These are phyloP conservation scores for Pseudogymnoascus sp. DNA, from an alignment of 2,329 filamentous ascomycete species.

Conservation along the genomic window DNA sequence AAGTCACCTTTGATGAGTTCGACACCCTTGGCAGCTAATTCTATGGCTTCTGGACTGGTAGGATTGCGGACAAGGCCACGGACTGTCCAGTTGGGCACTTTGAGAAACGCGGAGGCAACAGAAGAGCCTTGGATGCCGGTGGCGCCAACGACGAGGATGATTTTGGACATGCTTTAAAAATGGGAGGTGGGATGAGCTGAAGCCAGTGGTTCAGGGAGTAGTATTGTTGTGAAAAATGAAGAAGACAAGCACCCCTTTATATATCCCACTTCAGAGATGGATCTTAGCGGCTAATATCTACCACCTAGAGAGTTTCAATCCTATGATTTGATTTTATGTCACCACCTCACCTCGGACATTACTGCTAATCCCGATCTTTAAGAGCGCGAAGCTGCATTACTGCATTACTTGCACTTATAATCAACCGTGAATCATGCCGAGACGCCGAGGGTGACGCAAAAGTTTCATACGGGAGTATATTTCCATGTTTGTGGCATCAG, in stretches of 20 bases:
- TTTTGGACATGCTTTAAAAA: background rate
- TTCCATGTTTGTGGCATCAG: background rate
- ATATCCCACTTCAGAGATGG: background rate
- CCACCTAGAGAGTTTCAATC: background rate
- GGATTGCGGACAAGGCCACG: slow-evolving; percentile 18
- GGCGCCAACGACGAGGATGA: background rate
- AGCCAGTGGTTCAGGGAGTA: background rate
- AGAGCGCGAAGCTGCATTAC: background rate
- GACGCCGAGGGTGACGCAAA: background rate
- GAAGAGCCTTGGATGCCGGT: slow-evolving; percentile 12
- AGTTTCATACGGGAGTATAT: too few species aligned
- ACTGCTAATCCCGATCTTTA: background rate
- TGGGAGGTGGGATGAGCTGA: background rate
- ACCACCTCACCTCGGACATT: background rate
- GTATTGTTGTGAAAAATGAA: background rate
- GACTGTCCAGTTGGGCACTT: slow-evolving; percentile 15
- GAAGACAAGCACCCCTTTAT: background rate
- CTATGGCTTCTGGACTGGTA: slow-evolving; percentile 21
- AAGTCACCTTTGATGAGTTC: slow-evolving; percentile 36
- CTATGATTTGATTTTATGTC: background rate
- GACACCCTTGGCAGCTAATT: slow-evolving; percentile 31
- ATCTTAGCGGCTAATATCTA: background rate
- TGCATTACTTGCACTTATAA: too few species aligned
- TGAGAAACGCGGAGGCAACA: slow-evolving; percentile 19
- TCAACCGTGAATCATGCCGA: background rate